These are phyloP conservation scores for Aureobasidium vineae DNA, from an alignment of 2,329 filamentous ascomycete species.

Conservation along the genomic window DNA sequence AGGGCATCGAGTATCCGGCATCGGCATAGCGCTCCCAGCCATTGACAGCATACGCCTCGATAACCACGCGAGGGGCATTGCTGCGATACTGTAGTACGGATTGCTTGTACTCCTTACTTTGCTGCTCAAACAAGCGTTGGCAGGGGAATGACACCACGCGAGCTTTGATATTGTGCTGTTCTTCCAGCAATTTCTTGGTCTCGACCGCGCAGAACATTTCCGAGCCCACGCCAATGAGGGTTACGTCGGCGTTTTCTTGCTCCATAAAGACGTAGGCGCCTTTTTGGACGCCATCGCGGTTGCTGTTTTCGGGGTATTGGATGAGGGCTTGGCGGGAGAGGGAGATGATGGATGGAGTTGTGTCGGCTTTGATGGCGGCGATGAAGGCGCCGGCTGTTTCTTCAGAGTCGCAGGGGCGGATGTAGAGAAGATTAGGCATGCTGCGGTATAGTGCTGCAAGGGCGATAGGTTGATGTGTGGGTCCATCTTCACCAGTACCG, in stretches of 20 bases:
- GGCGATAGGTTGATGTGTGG: conserved; percentile 43
- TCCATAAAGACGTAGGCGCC: conserved; percentile 47
- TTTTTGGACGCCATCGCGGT: conserved; percentile 41
- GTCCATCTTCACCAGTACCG: conserved; percentile 41
- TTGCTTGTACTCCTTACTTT: conserved; percentile 46
- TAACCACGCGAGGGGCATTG: conserved; percentile 48
- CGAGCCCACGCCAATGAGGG: conserved; percentile 52
- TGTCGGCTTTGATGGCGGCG: conserved; percentile 42
- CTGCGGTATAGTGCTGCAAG: conserved; percentile 40
- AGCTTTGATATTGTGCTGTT: conserved; percentile 41
- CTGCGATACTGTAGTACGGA: background rate
- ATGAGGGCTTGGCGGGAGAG: conserved; percentile 45
- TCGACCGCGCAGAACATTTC: conserved; percentile 51
- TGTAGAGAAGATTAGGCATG: conserved; percentile 43
- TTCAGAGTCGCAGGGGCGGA: conserved; percentile 40
- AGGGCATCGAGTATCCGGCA: conserved; percentile 54
- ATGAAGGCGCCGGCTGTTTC: conserved; percentile 46
- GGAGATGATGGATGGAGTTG: conserved; percentile 47
- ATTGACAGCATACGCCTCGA: conserved; percentile 59
- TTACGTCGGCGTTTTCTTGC: conserved; percentile 42
- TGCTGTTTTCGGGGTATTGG: conserved; percentile 41
- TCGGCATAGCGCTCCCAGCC: conserved; percentile 63
- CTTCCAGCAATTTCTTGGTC: conserved; percentile 31
- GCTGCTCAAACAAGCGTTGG: conserved; percentile 51
- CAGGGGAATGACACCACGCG: conserved; percentile 54